Evolutionary conservation across 2,329 filamentous ascomycete genomes (phyloP).

Genomic region (Curvularia verruculosa): DNA sequence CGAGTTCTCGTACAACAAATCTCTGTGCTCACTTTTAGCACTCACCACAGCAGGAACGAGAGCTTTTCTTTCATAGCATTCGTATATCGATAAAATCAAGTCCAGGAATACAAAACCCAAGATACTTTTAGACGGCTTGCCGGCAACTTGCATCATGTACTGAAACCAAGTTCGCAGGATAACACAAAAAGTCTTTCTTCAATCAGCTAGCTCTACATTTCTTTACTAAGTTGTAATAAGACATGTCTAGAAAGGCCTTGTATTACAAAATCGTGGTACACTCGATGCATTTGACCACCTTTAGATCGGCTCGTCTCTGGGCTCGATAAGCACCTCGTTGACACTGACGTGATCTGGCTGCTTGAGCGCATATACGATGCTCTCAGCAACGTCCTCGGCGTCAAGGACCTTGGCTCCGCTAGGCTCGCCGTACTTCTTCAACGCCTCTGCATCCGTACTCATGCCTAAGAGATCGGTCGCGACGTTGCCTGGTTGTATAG

Average conservation of each 20-base stretch:
- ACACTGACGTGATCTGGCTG: slow-evolving; percentile 78
- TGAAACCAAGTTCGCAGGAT: neutral
- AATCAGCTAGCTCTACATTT: neutral
- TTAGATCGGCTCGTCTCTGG: slow-evolving; percentile 47
- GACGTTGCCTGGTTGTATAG: slow-evolving; percentile 78
- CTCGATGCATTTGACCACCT: neutral
- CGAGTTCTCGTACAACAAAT: neutral
- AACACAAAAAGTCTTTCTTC: neutral
- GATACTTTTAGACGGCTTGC: neutral
- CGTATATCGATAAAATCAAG: neutral
- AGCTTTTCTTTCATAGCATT: neutral
- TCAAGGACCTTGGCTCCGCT: slow-evolving; percentile 77
- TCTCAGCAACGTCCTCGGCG: slow-evolving; percentile 72
- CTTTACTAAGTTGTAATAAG: neutral
- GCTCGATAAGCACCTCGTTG: slow-evolving; percentile 75
- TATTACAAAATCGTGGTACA: neutral
- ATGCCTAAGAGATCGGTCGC: slow-evolving; percentile 74
- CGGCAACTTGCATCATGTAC: neutral
- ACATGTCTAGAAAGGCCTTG: neutral
- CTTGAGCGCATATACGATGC: slow-evolving; percentile 75
- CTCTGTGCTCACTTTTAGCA: neutral
- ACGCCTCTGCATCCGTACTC: slow-evolving; percentile 75
- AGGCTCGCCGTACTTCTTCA: slow-evolving; percentile 79
- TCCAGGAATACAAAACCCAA: neutral
- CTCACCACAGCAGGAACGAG: neutral